Conservation (phyloP, 257 asterid genomes). For the Fraxinus cuspidata region DNA sequence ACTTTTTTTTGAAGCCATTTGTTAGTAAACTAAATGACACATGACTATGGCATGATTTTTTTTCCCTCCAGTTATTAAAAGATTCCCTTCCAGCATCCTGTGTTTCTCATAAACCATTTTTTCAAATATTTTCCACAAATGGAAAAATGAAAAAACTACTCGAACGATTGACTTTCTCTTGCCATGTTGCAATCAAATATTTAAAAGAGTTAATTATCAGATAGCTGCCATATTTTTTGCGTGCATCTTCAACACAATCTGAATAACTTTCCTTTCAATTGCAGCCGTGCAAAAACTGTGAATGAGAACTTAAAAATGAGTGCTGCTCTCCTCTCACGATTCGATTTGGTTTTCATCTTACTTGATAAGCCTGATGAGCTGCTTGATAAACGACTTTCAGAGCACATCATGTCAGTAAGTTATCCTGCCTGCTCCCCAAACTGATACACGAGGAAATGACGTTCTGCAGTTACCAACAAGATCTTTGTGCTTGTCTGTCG, state of each 20-base stretch:
- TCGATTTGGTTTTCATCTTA: conserved; percentile 96
- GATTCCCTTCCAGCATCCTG: background rate
- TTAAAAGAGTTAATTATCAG: conserved; percentile 15
- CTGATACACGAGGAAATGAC: conserved; percentile 19
- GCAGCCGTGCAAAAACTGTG: conserved; percentile 99
- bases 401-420: conserved; percentile 99
- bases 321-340: conserved; percentile 92
- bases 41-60: conserved; percentile 5
- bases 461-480: conserved; percentile 15
- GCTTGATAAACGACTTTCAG: conserved; percentile 91
- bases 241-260: background rate
- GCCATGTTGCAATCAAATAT: conserved; percentile 18
- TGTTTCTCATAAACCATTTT: background rate
- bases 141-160: conserved; percentile 10
- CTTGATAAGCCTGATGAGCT: conserved; percentile 95
- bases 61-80: background rate
- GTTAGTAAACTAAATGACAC: conserved; percentile 11
- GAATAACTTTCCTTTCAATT: conserved; percentile 23
- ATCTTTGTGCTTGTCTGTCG: background rate
- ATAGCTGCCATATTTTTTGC: background rate
- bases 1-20: conserved; percentile 2
- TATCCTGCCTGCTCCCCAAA: conserved; percentile 31
- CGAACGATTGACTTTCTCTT: background rate
- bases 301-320: conserved; percentile 96
- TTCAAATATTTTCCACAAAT: conserved; percentile 12